Base-by-base conservation (phyloP, 768 basidiomycete species). In the Neoboletus subvelutipes region DNA sequence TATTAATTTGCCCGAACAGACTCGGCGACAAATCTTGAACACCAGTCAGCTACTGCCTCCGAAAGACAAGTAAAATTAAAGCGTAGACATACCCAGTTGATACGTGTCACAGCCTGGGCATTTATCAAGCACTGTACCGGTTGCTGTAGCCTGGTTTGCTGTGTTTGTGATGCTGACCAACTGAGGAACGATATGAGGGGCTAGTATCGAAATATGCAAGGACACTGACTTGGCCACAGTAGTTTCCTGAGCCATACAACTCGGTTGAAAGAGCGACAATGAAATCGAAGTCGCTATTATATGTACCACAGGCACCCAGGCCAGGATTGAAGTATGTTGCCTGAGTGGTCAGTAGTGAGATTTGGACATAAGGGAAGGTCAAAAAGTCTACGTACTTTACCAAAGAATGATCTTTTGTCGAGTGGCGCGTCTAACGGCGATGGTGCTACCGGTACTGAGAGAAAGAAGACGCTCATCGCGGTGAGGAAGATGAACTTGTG, bases 261-360 rank as follows among this genome's bases (percentile, higher is more conserved):
- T 61, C 28, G 33, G 77, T 71, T 17, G 83, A 75, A 58, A 89
- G 80, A 20, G 88, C 88, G 45, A 89, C 77, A 55, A 89, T 80
- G 56, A 70, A 67, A 64, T 84, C 78, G 52, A 64, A 76, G 66
- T 81, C 66, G 37, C 45, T 68, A 68, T 86, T 81, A 46, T 34
- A 46, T 34, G 77, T 61, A 26, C 88, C 88, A 66, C 88, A 90
- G 67, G 87, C 86, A 33, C 87, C 88, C 33, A 77, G 67, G 29
- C 29, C 84, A 50, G 75, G 77, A 58, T 83, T 45, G 67, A 79
- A 89, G 79, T 79, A 88, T 31, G 86, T 88, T 45, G 80, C 87
- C 87, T 88, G 59, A 4, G 29, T 10, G 55, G 37, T 55, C 55
- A 43, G 40, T 43, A 13, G 24, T 61, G 13, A 56, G 58, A 9